A percentile compares a stretch with the other conserved stretches of the same genome.
phyloP scores from a whole-genome alignment of 805 yeast genomes.

The Kuraishia floccosa region DNA sequence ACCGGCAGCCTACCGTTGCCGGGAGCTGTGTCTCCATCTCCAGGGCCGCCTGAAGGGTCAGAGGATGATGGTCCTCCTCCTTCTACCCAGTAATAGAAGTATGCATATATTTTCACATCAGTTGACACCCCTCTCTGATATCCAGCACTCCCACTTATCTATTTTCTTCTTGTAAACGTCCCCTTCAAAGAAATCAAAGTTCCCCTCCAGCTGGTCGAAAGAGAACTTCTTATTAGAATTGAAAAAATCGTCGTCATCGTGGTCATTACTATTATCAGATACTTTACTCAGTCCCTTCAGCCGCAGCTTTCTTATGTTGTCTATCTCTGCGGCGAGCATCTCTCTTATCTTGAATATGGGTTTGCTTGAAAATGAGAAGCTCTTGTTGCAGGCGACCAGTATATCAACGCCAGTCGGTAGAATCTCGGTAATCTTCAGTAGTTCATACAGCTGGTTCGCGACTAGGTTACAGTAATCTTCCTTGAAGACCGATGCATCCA shows the following conservation, averaged over 20 bases:
- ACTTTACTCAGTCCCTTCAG: constrained; percentile 33
- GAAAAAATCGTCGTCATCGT: constrained; percentile 5
- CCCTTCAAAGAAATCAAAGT: constrained; percentile 62
- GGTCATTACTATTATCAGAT: constrained; percentile 21
- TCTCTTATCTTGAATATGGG: constrained; percentile 52
- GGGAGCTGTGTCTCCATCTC: no score
- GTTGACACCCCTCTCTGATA: constrained; percentile 63
- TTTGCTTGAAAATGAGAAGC: constrained; percentile 75
- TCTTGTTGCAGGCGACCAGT: constrained; percentile 73
- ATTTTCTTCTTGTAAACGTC: constrained; percentile 50
- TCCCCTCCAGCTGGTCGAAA: constrained; percentile 64
- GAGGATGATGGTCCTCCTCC: no score
- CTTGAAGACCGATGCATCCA: constrained; percentile 61
- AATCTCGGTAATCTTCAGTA: constrained; percentile 51
- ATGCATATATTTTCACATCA: constrained; percentile 5
- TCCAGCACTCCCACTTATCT: constrained; percentile 65
- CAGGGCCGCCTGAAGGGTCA: no score
- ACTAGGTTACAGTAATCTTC: constrained; percentile 35
- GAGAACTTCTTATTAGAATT: constrained; percentile 30
- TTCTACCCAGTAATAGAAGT: background rate
- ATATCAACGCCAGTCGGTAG: constrained; percentile 62
- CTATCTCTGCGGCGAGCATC: constrained; percentile 54
- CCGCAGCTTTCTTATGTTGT: constrained; percentile 36
- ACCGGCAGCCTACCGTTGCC: constrained; percentile 7
- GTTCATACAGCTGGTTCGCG: constrained; percentile 45